These are phyloP conservation scores for Sphagnum tenellum DNA, from an alignment of 225 moss, liverwort and hornwort species.

Conservation along the genomic window DNA sequence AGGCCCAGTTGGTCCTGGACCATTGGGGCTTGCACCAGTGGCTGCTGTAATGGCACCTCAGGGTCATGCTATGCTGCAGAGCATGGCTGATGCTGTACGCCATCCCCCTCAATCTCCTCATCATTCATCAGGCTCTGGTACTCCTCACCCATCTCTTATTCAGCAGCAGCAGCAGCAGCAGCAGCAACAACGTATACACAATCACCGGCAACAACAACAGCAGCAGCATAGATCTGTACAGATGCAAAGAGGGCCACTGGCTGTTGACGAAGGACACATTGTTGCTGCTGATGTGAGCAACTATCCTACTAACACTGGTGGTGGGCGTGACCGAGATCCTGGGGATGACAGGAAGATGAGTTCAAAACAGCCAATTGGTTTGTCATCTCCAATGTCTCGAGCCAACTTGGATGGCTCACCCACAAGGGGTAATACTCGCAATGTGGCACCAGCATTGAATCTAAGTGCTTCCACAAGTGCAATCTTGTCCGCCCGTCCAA, in stretches of 20 bases:
- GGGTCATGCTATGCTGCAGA: conserved; percentile 80
- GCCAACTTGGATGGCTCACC: conserved; percentile 35
- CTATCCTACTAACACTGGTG: conserved; percentile 18
- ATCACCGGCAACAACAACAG: conserved; percentile 35
- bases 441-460: conserved; percentile 45
- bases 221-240: conserved; percentile 31
- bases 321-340: conserved; percentile 28
- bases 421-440: conserved; percentile 21
- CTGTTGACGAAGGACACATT: conserved; percentile 36
- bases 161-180: conserved; percentile 34
- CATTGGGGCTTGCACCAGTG: conserved; percentile 78
- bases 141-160: conserved; percentile 19
- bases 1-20: conserved; percentile 63
- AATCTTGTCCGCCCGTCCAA: conserved; percentile 31
- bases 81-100: conserved; percentile 42
- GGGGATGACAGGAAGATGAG: conserved; percentile 52
- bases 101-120: conserved; percentile 28
- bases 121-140: conserved; percentile 23
- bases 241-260: conserved; percentile 19
- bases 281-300: conserved; percentile 25
- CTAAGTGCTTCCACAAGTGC: conserved; percentile 27
- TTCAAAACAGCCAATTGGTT: conserved; percentile 29
- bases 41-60: conserved; percentile 88
- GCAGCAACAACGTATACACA: conserved; percentile 9
- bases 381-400: conserved; percentile 19